Evolutionary conservation across 306 rosid genomes (phyloP), one percentile per base, ranked within the genome.

Genomic region (Sphenostylis stenocarpa): DNA sequence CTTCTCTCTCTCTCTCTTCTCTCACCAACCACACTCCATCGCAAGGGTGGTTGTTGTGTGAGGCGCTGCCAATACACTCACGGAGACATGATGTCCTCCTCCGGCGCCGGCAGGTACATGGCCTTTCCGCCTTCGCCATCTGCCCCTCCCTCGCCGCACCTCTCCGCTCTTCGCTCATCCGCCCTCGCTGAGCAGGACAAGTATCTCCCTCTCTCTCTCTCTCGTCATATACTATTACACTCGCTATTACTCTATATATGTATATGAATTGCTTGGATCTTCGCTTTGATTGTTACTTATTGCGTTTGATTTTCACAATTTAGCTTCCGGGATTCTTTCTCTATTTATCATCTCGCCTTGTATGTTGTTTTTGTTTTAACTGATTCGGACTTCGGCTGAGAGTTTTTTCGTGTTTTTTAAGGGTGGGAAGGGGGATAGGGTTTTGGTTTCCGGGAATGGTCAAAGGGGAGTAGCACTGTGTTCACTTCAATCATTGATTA

Each of bases 71-170:
- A 23, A 2, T 38, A 7, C 43, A 2, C 12, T 38, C 61, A 68
- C 81, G 33, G 44, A 47, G 72, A 43, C 36, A 80, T 73, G 80
- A 74, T 87, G 92, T 70, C 90, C 17, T 86, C 96, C 31, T 83
- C 93, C 63, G 86, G 91, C 44, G 56, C 64, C 78, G 79, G 82
- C 17, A 89, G 97, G 84, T 92, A 85, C 87, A 89, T 95, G 97
- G 83, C 92, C 0, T 95, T 87, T 87, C 94, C 98, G 21, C 99
- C 97, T 11, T 95, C 96, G 4, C 99, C 86, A 0, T 90, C 96
- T 8, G 95, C 96, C 0, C 90, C 65, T 76, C 85, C 34, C 28
- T 70, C 73, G 2, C 78, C 97, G 44, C 96, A 88, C 65, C 87
- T 87, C 66, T 85, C 96, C 58, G 82, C 84, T 20, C 97, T 90